These are phyloP conservation scores for Trametes villosa DNA, from an alignment of 768 basidiomycete genomes.

Conservation along the genomic window DNA sequence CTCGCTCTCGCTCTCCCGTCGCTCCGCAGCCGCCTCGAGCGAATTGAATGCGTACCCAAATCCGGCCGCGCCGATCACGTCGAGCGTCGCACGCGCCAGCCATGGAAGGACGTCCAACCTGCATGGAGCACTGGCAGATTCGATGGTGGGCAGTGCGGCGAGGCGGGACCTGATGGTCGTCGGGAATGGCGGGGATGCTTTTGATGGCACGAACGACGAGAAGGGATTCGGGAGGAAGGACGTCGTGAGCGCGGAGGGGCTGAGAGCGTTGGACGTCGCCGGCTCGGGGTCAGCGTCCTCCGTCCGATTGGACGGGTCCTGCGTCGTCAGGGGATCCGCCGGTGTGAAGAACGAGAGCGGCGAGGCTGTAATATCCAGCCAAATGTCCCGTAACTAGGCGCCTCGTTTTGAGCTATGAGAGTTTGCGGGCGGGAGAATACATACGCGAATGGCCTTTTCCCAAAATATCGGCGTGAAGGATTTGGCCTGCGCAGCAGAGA, in stretches of 20 bases:
- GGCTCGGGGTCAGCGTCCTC: constrained; percentile 18
- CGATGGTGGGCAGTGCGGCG: background rate
- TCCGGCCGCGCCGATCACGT: constrained; percentile 78
- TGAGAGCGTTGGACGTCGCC: constrained; percentile 2
- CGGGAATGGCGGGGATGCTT: constrained; percentile 19
- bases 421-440: constrained; percentile 17
- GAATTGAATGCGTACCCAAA: constrained; percentile 61
- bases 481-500: constrained; percentile 53
- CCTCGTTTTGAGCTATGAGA: background rate
- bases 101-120: constrained; percentile 64
- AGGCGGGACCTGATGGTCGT: background rate
- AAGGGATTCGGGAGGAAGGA: constrained; percentile 32
- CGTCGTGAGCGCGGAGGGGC: constrained; percentile 16
- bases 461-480: constrained; percentile 60
- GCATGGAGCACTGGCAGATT: background rate
- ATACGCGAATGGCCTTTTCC: constrained; percentile 56
- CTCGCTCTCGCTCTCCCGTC: constrained; percentile 47
- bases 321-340: constrained; percentile 9
- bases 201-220: constrained; percentile 28
- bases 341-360: constrained; percentile 11
- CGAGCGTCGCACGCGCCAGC: constrained; percentile 71
- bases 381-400: constrained; percentile 52
- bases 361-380: constrained; percentile 33
- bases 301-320: background rate
- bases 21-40: constrained; percentile 39